phyloP scores from a whole-genome alignment of 306 rosid species.

The Luffa aegyptiaca region DNA sequence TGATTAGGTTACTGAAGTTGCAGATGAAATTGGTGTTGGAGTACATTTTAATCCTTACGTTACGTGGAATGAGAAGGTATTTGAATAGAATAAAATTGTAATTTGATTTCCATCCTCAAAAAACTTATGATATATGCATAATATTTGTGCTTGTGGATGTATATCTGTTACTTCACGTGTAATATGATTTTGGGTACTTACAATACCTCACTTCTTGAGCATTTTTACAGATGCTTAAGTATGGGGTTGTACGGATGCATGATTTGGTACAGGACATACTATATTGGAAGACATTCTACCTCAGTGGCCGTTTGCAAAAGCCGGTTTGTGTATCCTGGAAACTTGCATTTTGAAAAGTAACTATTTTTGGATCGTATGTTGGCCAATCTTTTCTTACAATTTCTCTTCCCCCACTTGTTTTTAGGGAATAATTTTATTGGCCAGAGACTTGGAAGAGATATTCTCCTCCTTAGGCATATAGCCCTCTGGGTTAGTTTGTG shows the following conservation, averaged over 20 bases:
- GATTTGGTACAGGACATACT: conserved; percentile 66
- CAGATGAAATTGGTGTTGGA: conserved; percentile 77
- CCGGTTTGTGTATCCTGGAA: conserved; percentile 41
- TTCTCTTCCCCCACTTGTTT: background rate
- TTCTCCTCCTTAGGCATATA: background rate
- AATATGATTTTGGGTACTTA: background rate
- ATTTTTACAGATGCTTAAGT: conserved; percentile 59
- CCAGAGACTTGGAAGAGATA: background rate
- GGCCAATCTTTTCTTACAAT: background rate
- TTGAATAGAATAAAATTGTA: background rate
- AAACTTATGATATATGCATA: background rate
- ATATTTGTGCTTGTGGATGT: background rate
- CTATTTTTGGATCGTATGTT: background rate
- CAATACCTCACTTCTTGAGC: background rate
- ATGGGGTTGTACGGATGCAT: conserved; percentile 75
- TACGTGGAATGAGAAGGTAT: conserved; percentile 74
- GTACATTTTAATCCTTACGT: conserved; percentile 93
- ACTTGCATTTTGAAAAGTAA: background rate
- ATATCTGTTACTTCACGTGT: background rate
- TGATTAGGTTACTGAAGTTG: conserved; percentile 58
- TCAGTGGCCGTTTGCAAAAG: conserved; percentile 89
- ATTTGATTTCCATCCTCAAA: background rate
- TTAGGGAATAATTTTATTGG: background rate
- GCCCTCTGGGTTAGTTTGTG: background rate
- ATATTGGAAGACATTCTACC: conserved; percentile 76